Evolutionary conservation across 768 basidiomycete genomes (phyloP).

Genomic region (Pleurotus djamor): DNA sequence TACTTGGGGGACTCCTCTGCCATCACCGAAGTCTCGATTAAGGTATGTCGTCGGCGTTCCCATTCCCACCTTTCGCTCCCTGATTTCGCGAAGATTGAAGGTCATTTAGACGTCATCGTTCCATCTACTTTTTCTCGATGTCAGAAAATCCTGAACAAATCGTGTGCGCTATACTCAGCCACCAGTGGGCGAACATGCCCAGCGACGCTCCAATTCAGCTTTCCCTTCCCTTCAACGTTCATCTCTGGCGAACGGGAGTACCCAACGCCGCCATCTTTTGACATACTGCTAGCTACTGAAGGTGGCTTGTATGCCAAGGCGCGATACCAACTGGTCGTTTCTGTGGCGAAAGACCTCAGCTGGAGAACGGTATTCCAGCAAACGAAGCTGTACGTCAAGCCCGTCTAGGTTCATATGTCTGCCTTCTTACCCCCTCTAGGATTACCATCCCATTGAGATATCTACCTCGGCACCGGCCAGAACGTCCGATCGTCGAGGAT

Average conservation of each 20-base stretch:
- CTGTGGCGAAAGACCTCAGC: neutral
- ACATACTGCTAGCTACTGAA: neutral
- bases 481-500: slow-evolving; percentile 1
- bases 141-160: slow-evolving; percentile 26
- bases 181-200: slow-evolving; percentile 18
- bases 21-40: slow-evolving; percentile 40
- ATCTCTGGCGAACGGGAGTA: neutral
- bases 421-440: neutral
- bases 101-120: slow-evolving; percentile 34
- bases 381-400: neutral
- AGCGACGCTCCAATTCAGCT: slow-evolving; percentile 17
- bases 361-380: neutral
- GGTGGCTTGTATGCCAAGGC: slow-evolving; percentile 11
- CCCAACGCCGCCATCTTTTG: slow-evolving; percentile 8
- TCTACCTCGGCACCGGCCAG: slow-evolving; percentile 9
- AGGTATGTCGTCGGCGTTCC: slow-evolving; percentile 26
- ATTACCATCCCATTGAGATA: slow-evolving; percentile 11
- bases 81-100: slow-evolving; percentile 31
- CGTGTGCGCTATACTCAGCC: slow-evolving; percentile 27
- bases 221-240: slow-evolving; percentile 7
- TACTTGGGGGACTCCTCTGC: slow-evolving; percentile 33
- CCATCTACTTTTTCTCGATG: slow-evolving; percentile 36
- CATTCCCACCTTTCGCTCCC: neutral
- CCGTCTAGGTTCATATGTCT: neutral
- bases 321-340: neutral